Base-by-base conservation (phyloP, 1,139 yeast species). In the Scheffersomyces segobiensis region DNA sequence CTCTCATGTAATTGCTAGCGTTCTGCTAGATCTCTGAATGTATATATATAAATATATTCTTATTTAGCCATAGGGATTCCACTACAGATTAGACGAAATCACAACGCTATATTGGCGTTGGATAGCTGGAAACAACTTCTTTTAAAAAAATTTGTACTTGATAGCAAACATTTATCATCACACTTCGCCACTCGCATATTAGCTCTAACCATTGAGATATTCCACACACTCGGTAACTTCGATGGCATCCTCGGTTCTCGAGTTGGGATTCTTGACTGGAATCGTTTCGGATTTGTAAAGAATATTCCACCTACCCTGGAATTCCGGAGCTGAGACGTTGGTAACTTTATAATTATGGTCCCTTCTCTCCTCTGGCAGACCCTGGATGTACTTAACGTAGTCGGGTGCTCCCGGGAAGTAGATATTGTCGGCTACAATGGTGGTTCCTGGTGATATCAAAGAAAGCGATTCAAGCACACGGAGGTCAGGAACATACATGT, bases 271-370 rank as follows among this genome's bases (percentile, higher is more conserved):
- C 10, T 49, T 50, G n/a, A 60, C 58, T 1, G 63, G 62, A 14
- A 65, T 62, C 17, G 76, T 68, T 20, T 70, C 57, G 0, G 80
- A 68, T 4, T 78, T 75, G 62, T 82, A 82, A 26, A 77, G 53
- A n/a, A 80, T 64, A 55, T 81, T 77, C 85, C 84, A 81, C 55
- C 78, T 70, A 0, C 85, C 85, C 0, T 66, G 57, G 60, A 63
- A 78, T 47, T 66, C 59, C 10, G 59, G 58, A 6, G 80, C 81
- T 53, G 70, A 72, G 5, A 65, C 59, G 57, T 79, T 80, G 5
- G 58, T 62, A 14, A 61, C 63, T 1, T 56, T 56, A 4, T 59
- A 56, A 57, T 77, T 79, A 63, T 67, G 72, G 12, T 64, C 65
- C 51, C 72, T 67, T 61, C 75, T 77, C 58, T 73, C 76, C 57